Conservation (phyloP, 2,329 filamentous ascomycete genomes). For the Fonsecaea multimorphosa region DNA sequence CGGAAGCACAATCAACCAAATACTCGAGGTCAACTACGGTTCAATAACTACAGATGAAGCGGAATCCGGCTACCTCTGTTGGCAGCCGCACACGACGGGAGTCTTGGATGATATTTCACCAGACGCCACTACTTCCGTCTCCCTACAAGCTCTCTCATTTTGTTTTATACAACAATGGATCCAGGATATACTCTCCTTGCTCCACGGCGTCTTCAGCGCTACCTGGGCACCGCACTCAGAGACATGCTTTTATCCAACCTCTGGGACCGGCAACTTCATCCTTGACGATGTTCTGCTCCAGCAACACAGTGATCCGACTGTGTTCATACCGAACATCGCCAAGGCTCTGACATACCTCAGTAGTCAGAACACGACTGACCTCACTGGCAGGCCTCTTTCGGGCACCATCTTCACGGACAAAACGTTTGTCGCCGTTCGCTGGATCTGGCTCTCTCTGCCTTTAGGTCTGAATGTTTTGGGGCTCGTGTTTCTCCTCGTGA, state of each 20-base stretch:
- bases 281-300: constrained; percentile 2
- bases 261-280: constrained; percentile 2
- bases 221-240: not conserved
- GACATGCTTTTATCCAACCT: not conserved
- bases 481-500: not conserved
- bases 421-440: constrained; percentile 5
- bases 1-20: not conserved
- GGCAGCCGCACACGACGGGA: not conserved
- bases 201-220: not conserved
- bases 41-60: not conserved
- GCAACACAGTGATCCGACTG: not conserved
- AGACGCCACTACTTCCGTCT: not conserved
- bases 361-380: no score
- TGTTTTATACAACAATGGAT: not conserved
- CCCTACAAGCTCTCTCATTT: not conserved
- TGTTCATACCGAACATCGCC: constrained; percentile 6
- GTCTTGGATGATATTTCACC: no score
- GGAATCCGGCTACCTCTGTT: not conserved
- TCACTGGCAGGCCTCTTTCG: not conserved
- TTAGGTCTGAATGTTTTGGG: not conserved
- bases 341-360: constrained; percentile 6
- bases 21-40: constrained; percentile 1
- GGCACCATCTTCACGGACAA: constrained; percentile 5
- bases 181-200: not conserved
- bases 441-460: constrained; percentile 1